Conservation (phyloP, 768 basidiomycete genomes). For the Xerocomus brunneocitrinus region DNA sequence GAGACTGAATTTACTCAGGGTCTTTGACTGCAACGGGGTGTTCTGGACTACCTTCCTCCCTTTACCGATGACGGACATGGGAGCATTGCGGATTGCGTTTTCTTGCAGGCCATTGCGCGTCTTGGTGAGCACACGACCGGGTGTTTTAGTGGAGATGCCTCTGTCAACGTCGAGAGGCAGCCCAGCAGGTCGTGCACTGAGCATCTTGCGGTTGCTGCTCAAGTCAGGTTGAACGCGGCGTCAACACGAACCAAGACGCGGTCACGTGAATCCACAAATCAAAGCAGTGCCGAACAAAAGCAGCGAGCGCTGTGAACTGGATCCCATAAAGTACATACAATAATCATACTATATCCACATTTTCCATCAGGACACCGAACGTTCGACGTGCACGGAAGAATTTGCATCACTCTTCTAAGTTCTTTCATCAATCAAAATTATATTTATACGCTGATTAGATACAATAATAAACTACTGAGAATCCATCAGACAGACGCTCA, state of each 20-base stretch:
- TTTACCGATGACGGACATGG: conserved; percentile 43
- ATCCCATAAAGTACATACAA: too few relatives aligned
- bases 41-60: conserved; percentile 37
- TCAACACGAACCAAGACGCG: conserved; percentile 21
- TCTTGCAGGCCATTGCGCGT: conserved; percentile 41
- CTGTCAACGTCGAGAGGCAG: conserved; percentile 28
- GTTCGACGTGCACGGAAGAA: too few relatives aligned
- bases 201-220: conserved; percentile 20
- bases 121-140: conserved; percentile 44
- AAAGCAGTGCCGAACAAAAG: neutral
- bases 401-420: too few relatives aligned
- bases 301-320: too few relatives aligned
- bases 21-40: conserved; percentile 33
- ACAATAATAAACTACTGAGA: too few relatives aligned
- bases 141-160: conserved; percentile 43
- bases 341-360: too few relatives aligned
- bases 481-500: neutral
- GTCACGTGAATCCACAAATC: conserved; percentile 22
- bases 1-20: conserved; percentile 23
- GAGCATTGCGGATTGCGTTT: conserved; percentile 40
- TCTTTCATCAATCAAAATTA: too few relatives aligned
- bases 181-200: conserved; percentile 21
- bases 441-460: too few relatives aligned
- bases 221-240: neutral
- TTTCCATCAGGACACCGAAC: too few relatives aligned